Conservation (phyloP, 2,329 filamentous ascomycete genomes). For the Penicillium sp. region DNA sequence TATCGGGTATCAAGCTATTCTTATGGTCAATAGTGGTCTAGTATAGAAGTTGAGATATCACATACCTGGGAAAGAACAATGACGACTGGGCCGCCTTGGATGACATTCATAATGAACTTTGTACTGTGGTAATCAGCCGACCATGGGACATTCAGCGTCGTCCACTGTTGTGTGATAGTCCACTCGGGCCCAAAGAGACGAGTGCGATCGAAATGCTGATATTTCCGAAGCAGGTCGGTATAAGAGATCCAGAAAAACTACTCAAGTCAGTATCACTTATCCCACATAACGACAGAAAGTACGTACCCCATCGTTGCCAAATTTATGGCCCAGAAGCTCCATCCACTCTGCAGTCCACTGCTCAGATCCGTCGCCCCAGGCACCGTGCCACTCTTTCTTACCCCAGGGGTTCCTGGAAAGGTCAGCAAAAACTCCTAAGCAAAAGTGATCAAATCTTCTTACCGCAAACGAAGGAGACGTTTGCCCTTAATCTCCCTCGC, state of each 20-base stretch:
- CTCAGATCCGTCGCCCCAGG: slow-evolving; percentile 80
- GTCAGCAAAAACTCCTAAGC: slow-evolving; percentile 13
- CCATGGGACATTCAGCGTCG: slow-evolving; percentile 61
- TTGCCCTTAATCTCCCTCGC: slow-evolving; percentile 62
- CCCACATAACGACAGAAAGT: neutral
- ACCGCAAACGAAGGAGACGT: slow-evolving; percentile 64
- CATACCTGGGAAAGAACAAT: slow-evolving; percentile 58
- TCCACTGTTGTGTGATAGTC: slow-evolving; percentile 63
- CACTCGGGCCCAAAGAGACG: slow-evolving; percentile 62
- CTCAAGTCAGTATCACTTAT: slow-evolving; percentile 4
- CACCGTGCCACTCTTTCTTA: slow-evolving; percentile 74
- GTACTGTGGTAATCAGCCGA: slow-evolving; percentile 62
- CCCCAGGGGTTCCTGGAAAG: slow-evolving; percentile 73
- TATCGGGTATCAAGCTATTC: slow-evolving; percentile 60
- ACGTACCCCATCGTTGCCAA: slow-evolving; percentile 69
- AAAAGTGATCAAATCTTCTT: slow-evolving; percentile 18
- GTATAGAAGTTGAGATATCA: neutral
- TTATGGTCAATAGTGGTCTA: slow-evolving; percentile 10
- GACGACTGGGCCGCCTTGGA: slow-evolving; percentile 55
- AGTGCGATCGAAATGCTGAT: slow-evolving; percentile 62
- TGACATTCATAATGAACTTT: slow-evolving; percentile 58
- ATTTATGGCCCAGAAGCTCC: slow-evolving; percentile 68
- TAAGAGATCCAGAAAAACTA: slow-evolving; percentile 63
- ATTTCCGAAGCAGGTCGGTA: slow-evolving; percentile 58
- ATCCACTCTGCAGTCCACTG: slow-evolving; percentile 84